phyloP scores from a whole-genome alignment of 306 rosid species.

The Oxytropis ochrocephala region DNA sequence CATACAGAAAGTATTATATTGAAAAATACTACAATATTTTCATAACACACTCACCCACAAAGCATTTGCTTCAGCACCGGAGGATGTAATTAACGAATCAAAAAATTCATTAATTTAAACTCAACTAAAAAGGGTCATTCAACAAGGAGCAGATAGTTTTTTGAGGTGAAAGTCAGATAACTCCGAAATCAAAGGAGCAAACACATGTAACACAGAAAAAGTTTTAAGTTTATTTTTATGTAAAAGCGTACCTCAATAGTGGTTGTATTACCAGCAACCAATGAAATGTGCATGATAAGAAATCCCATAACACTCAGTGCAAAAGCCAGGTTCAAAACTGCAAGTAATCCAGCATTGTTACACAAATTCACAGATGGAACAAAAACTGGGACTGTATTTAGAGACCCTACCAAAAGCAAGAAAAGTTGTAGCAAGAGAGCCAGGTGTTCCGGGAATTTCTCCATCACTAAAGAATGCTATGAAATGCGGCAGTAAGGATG shows the following conservation, averaged over 20 bases:
- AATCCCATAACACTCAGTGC: conserved; percentile 93
- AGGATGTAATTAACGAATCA: background rate
- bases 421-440: conserved; percentile 96
- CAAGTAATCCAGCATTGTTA: conserved; percentile 22
- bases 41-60: background rate
- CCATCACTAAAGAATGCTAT: conserved; percentile 86
- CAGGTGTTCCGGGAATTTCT: conserved; percentile 94
- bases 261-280: conserved; percentile 86
- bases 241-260: conserved; percentile 75
- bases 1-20: background rate
- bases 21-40: background rate
- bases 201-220: background rate
- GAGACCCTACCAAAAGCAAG: conserved; percentile 79
- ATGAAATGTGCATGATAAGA: conserved; percentile 87
- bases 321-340: conserved; percentile 94
- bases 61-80: background rate
- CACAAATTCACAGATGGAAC: conserved; percentile 19
- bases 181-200: background rate
- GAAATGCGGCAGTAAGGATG: conserved; percentile 79
- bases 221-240: background rate
- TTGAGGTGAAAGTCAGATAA: background rate
- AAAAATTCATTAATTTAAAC: conserved; percentile 8
- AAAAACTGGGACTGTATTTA: background rate
- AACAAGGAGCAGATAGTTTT: background rate
- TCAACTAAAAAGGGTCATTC: background rate